Conservation (phyloP, 345 rosid species). For the Eutrema yunnanense region DNA sequence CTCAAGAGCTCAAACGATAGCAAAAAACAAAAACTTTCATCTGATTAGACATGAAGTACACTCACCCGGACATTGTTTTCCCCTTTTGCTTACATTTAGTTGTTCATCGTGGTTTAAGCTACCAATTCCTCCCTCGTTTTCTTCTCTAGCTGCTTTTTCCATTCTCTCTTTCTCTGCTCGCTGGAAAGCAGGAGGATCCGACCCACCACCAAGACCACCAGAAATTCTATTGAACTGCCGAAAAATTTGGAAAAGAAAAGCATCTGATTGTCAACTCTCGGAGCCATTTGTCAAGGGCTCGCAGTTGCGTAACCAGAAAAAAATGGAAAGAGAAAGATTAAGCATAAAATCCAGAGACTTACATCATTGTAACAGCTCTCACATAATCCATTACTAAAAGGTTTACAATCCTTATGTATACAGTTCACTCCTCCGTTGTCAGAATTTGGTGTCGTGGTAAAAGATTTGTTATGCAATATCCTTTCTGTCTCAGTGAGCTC, state of each 20-base stretch:
- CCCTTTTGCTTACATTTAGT: background rate
- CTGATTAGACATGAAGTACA: background rate
- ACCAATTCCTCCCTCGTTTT: constrained; percentile 34
- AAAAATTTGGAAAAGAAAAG: background rate
- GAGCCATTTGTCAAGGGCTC: background rate
- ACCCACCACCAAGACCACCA: constrained; percentile 79
- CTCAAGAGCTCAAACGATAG: constrained; percentile 1
- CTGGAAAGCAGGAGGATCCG: constrained; percentile 90
- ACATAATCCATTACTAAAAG: constrained; percentile 62
- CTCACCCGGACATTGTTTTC: too few relatives aligned
- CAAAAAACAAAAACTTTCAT: background rate
- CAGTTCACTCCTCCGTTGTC: constrained; percentile 44
- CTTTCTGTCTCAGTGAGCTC: constrained; percentile 44
- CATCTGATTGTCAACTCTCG: background rate
- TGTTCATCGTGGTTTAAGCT: constrained; percentile 9
- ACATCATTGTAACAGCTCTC: constrained; percentile 53
- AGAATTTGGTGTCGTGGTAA: constrained; percentile 20
- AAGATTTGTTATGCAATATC: constrained; percentile 28
- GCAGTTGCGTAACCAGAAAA: background rate
- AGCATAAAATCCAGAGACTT: constrained; percentile 6
- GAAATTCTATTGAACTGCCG: constrained; percentile 50
- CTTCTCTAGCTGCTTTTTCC: constrained; percentile 35
- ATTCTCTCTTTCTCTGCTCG: constrained; percentile 66
- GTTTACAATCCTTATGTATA: constrained; percentile 43
- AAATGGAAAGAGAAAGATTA: background rate